Conservation (phyloP, 768 basidiomycete species). For the Panellus pusillus region DNA sequence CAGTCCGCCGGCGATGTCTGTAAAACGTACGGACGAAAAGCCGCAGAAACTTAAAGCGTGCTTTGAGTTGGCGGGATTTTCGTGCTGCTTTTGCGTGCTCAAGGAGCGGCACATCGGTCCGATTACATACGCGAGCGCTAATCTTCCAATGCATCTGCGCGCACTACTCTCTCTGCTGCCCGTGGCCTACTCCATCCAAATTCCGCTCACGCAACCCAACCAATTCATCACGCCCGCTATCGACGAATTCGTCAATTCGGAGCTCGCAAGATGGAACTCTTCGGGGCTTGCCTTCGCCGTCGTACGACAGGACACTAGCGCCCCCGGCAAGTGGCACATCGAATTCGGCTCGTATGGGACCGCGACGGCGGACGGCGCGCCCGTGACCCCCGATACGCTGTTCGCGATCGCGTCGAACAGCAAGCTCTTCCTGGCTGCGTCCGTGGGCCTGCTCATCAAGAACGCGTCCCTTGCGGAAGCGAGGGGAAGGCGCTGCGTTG, state of each 20-base stretch:
- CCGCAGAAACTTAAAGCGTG: no score
- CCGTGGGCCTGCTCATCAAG: constrained; percentile 38
- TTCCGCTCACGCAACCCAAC: constrained; percentile 1
- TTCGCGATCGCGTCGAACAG: constrained; percentile 46
- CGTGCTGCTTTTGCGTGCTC: no score
- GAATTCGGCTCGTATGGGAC: constrained; percentile 40
- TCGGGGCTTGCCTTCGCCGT: constrained; percentile 43
- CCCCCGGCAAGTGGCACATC: constrained; percentile 33
- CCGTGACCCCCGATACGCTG: constrained; percentile 40
- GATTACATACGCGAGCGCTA: no score
- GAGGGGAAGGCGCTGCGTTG: constrained; percentile 32
- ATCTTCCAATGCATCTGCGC: no score
- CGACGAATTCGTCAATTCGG: constrained; percentile 11
- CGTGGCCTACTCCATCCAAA: background rate
- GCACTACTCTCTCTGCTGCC: background rate
- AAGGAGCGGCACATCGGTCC: no score
- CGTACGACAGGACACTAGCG: constrained; percentile 32
- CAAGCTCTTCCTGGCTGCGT: constrained; percentile 40
- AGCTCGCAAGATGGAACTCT: constrained; percentile 37
- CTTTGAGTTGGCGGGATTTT: no score
- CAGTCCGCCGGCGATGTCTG: no score
- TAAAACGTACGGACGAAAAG: no score
- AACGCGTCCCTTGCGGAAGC: constrained; percentile 34
- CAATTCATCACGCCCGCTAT: constrained; percentile 15
- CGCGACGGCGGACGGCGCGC: constrained; percentile 32